These are phyloP conservation scores for Omphalea diandra DNA, from an alignment of 441 rosid species.

Conservation along the genomic window DNA sequence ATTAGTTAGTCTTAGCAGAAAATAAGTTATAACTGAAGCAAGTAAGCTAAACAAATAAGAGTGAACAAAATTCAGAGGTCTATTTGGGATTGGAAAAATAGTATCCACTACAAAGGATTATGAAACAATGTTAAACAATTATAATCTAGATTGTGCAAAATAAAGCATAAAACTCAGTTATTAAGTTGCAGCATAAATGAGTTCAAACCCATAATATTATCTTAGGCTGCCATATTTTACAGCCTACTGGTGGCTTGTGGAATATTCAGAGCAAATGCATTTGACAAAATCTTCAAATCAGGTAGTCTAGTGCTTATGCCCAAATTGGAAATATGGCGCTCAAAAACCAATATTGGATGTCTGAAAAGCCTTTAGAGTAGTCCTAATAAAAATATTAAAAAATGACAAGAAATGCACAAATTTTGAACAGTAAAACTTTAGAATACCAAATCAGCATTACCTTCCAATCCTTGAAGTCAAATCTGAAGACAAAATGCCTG, in stretches of 20 bases:
- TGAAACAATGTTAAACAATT: background rate
- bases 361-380: background rate
- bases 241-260: too few relatives aligned
- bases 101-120: background rate
- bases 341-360: background rate
- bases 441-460: slow-evolving; percentile 24
- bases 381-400: background rate
- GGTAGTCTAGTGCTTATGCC: background rate
- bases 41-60: background rate
- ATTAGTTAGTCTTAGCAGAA: background rate
- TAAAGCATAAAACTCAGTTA: background rate
- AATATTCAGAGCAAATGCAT: too few relatives aligned
- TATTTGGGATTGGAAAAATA: background rate
- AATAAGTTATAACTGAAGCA: background rate
- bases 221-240: too few relatives aligned
- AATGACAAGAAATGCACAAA: background rate
- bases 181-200: background rate
- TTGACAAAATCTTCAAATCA: slow-evolving; percentile 5
- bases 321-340: background rate
- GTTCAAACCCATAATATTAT: background rate
- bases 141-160: background rate
- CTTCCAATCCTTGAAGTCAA: slow-evolving; percentile 75
- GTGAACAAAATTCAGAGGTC: background rate
- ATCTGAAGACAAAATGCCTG: slow-evolving; percentile 63
- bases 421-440: background rate